These are phyloP conservation scores for Rhazya stricta DNA, from an alignment of 257 asterid species.

Conservation along the genomic window DNA sequence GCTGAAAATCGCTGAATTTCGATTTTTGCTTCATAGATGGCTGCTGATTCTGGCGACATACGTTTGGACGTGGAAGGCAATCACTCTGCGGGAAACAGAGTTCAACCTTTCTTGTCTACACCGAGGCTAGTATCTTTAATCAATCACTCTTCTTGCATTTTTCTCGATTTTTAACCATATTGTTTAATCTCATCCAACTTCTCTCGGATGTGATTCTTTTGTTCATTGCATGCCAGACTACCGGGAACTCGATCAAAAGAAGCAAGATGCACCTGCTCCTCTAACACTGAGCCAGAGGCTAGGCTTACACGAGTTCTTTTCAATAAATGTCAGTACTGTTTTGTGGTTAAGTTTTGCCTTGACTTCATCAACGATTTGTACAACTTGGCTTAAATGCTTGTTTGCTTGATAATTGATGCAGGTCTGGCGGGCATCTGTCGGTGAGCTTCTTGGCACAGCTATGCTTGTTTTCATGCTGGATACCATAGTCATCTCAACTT, in stretches of 20 bases:
- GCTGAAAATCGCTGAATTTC: background rate
- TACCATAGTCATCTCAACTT: slow-evolving; percentile 59
- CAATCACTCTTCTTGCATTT: background rate
- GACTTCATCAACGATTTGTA: background rate
- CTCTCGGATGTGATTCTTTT: too few species aligned
- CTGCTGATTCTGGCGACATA: slow-evolving; percentile 21
- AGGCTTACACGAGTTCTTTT: slow-evolving; percentile 47
- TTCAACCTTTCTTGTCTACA: slow-evolving; percentile 39
- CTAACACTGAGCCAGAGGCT: slow-evolving; percentile 36
- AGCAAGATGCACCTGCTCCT: slow-evolving; percentile 6
- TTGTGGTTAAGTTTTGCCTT: background rate
- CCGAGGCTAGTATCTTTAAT: slow-evolving; percentile 28
- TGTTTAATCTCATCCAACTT: background rate
- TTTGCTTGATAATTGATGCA: slow-evolving; percentile 1
- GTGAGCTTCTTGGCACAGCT: slow-evolving; percentile 66
- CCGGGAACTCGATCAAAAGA: slow-evolving; percentile 24
- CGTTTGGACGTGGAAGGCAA: slow-evolving; percentile 36
- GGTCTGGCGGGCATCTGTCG: slow-evolving; percentile 79
- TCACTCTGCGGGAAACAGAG: slow-evolving; percentile 29
- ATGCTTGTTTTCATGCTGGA: slow-evolving; percentile 64
- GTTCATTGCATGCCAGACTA: slow-evolving; percentile 24
- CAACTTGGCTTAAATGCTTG: background rate
- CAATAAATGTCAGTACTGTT: slow-evolving; percentile 41
- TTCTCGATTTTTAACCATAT: background rate
- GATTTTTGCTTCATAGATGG: slow-evolving; percentile 26